Conservation (phyloP, 1,284 basidiomycete species). For the Marasmius fiardii region DNA sequence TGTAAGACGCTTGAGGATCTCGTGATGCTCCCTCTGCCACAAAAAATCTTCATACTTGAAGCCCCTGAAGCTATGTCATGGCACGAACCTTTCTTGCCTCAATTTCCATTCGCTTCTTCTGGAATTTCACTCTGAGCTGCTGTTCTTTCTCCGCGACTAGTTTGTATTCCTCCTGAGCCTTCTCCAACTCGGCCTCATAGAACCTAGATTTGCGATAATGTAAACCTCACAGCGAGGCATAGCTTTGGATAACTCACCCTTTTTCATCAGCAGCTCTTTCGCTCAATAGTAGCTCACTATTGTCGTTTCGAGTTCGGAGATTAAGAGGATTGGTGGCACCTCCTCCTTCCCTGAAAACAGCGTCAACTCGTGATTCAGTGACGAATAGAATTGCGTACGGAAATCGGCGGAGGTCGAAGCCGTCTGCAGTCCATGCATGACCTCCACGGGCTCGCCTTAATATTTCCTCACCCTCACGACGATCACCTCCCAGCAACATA, state of each 20-base stretch:
- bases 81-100: conserved; percentile 20
- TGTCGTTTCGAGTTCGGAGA: conserved; percentile 31
- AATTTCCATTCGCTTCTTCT: conserved; percentile 7
- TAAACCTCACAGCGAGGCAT: neutral
- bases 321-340: conserved; percentile 42
- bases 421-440: conserved; percentile 58
- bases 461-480: conserved; percentile 55
- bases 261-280: conserved; percentile 33
- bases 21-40: conserved; percentile 23
- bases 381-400: conserved; percentile 38
- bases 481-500: conserved; percentile 60
- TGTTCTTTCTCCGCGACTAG: neutral
- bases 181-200: conserved; percentile 16
- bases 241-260: conserved; percentile 25
- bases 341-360: conserved; percentile 56
- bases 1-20: conserved; percentile 20
- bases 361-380: neutral
- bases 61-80: neutral
- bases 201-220: conserved; percentile 17
- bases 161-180: neutral
- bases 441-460: conserved; percentile 46
- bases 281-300: conserved; percentile 49
- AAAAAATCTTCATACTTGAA: neutral
- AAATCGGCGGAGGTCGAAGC: conserved; percentile 59
- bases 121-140: neutral